Conservation (phyloP, 768 basidiomycete genomes). For the Lenzites betulinus region DNA sequence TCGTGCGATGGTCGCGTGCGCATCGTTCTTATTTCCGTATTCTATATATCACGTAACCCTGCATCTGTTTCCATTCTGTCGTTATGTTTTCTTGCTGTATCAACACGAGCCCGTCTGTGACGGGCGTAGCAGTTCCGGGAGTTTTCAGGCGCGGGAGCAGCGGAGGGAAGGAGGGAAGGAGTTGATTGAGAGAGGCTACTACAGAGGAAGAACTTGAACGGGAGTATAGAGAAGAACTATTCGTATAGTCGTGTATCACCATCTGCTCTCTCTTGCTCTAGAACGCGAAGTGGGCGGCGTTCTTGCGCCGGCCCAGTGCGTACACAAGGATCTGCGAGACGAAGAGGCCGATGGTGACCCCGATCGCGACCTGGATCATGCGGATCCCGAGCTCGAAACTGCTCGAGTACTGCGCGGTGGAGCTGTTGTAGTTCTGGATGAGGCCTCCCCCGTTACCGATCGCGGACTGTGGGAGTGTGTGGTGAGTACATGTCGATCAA, state of each 20-base stretch:
- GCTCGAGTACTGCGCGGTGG: conserved; percentile 70
- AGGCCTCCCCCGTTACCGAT: conserved; percentile 76
- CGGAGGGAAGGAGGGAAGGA: no score
- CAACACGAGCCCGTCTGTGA: background rate
- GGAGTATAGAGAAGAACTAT: background rate
- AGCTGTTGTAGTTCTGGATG: conserved; percentile 57
- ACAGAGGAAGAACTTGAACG: no score
- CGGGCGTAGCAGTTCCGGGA: background rate
- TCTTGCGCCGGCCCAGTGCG: conserved; percentile 71
- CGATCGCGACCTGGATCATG: conserved; percentile 84
- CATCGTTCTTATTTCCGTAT: conserved; percentile 11
- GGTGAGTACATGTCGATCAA: background rate
- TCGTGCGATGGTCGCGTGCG: conserved; percentile 7
- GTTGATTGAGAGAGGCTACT: no score
- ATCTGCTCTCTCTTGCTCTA: conserved; percentile 29
- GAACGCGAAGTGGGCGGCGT: conserved; percentile 75
- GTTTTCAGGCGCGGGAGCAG: background rate
- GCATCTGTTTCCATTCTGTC: conserved; percentile 1
- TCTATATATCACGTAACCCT: conserved; percentile 9
- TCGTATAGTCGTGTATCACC: conserved; percentile 2
- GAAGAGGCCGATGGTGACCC: conserved; percentile 84
- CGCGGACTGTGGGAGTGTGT: conserved; percentile 52
- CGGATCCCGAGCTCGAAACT: conserved; percentile 79
- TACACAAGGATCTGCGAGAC: conserved; percentile 81
- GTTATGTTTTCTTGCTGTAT: conserved; percentile 19